phyloP scores from a whole-genome alignment of 768 basidiomycete genomes.

The Boletus eberwhitei region DNA sequence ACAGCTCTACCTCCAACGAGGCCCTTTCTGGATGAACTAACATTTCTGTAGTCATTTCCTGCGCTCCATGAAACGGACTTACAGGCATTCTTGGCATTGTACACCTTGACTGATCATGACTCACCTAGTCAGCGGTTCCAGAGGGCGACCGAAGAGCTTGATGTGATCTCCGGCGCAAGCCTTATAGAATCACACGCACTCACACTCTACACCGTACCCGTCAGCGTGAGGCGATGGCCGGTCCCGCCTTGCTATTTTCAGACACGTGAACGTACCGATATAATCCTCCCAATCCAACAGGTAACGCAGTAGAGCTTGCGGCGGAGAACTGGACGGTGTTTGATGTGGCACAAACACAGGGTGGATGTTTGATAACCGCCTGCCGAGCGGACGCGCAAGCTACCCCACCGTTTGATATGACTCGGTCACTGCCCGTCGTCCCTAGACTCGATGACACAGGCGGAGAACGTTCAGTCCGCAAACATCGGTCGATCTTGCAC shows the following conservation, averaged over 20 bases:
- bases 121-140: constrained; percentile 41
- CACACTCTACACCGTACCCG: no score
- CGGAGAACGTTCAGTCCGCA: constrained; percentile 41
- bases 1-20: constrained; percentile 59
- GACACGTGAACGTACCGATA: constrained; percentile 56
- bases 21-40: constrained; percentile 44
- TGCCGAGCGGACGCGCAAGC: background rate
- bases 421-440: constrained; percentile 14
- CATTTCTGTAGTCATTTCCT: constrained; percentile 41
- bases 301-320: constrained; percentile 42
- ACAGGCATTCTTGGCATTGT: constrained; percentile 37
- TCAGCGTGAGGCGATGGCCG: constrained; percentile 48
- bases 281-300: constrained; percentile 52
- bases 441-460: constrained; percentile 49
- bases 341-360: constrained; percentile 53
- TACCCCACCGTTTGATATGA: constrained; percentile 4
- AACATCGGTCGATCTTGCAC: constrained; percentile 41
- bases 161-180: constrained; percentile 54
- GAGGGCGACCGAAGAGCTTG: constrained; percentile 47
- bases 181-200: background rate
- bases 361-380: constrained; percentile 31
- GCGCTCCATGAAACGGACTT: constrained; percentile 39
- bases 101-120: constrained; percentile 43
- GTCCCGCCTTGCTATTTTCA: constrained; percentile 33
- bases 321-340: constrained; percentile 73